Base-by-base conservation (phyloP, 441 rosid genomes). In the Corymbia calophylla region DNA sequence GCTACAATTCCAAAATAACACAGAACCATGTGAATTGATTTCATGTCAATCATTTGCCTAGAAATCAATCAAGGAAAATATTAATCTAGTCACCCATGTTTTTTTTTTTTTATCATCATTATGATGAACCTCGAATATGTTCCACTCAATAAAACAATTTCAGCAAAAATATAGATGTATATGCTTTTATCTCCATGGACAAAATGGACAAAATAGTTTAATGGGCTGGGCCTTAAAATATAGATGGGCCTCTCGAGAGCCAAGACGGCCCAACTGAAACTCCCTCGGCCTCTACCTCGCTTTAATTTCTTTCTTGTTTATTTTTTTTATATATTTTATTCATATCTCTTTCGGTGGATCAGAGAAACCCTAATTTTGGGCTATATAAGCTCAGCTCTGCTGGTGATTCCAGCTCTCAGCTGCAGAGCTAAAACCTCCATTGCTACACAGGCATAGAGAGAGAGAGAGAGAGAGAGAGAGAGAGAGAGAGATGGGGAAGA, bases 401-500 rank as follows among this genome's bases (percentile, higher is more conserved):
- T 10, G 17, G n/a, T 23, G 51, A 12, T 11, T 44, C 84, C 4
- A 4, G 29, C 49, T 12, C 17, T 12, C n/a, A 39, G 44, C 44
- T 39, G 12, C 8, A 77, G 51, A 77, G n/a, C 84, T 9, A 47
- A 11, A 44, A 12, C 84, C 84, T 77, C 84, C 84, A 44, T 44
- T 1, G 84, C 47, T 44, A 2, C 3, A 12, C 49, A 29, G 17
- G 89, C 70, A 84, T 91, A 39, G 16, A 53, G 44, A 44, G 21
- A 18, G n/a, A 7, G 47, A 31, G 44, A 58, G 73, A 86, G 84
- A 60, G 47, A 87, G 88, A 91, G 93, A 96, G n/a, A 31, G 44
- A 58, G 73, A 86, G 84, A 60, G 47, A 87, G 88, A 91, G 93
- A 96, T 97, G 98, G 97, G 97, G 88, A 97, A 96, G 94, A 92